phyloP scores from a whole-genome alignment of 345 rosid genomes.

The Anacardium occidentale region DNA sequence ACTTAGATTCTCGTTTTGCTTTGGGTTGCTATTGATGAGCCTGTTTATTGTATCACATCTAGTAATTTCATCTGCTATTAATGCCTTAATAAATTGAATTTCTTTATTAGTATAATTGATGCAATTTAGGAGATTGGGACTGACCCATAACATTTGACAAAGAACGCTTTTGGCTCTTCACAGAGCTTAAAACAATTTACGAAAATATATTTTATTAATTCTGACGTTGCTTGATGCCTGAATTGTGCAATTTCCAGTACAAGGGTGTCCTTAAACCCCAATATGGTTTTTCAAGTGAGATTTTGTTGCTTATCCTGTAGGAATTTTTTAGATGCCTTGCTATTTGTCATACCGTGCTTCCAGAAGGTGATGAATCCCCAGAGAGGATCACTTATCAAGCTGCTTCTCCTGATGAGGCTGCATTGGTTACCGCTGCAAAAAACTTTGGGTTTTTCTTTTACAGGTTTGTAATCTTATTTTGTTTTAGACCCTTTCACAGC shows the following conservation, averaged over 20 bases:
- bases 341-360: constrained; percentile 97
- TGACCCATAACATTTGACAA: not conserved
- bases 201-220: not conserved
- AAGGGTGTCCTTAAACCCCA: not conserved
- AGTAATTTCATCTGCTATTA: not conserved
- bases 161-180: not conserved
- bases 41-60: not conserved
- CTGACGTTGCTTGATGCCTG: constrained; percentile 4
- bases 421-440: constrained; percentile 94
- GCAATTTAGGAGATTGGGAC: not conserved
- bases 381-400: constrained; percentile 94
- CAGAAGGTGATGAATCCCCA: constrained; percentile 97
- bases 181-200: not conserved
- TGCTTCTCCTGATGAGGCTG: constrained; percentile 99
- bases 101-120: not conserved
- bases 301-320: constrained; percentile 43
- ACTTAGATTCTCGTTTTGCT: not conserved
- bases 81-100: not conserved
- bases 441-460: constrained; percentile 97
- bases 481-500: not conserved
- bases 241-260: not conserved
- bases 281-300: constrained; percentile 14
- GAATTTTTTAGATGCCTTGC: constrained; percentile 99
- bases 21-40: constrained; percentile 1
- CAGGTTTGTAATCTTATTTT: constrained; percentile 43